Base-by-base conservation (phyloP, 148 eudicot genomes). In the Amaranthus hypochondriacus region DNA sequence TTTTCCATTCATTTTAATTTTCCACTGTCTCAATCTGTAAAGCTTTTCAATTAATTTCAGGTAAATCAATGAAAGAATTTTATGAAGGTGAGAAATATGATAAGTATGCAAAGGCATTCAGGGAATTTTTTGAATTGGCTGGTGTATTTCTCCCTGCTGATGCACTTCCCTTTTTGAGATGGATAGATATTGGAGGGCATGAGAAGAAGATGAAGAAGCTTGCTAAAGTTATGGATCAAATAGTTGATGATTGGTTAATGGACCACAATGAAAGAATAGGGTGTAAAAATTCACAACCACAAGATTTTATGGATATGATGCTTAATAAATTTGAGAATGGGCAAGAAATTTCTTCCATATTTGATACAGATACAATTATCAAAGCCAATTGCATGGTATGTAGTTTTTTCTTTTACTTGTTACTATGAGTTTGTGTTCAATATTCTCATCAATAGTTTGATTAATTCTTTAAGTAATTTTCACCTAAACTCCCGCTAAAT, bases 121-220 rank as follows among this genome's bases (percentile, higher is more conserved):
- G 73, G 75, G 69, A 73, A 9, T 83, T 72, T 48, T 77, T 76
- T 43, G 73, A 71, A 4, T 64, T 75, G 56, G 78, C 69, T 14
- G 73, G 69, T 6, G 51, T 57, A 3, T 76, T 76, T 61, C 69
- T 76, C 46, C 73, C 72, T 72, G 75, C 61, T 15, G 85, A 83
- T 48, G 78, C 70, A 9, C 7, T 69, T 9, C 85, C 85, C 0
- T 76, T 68, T 58, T 43, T 83, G n/a, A 62, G 76, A 39, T 76
- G 78, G 80, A 65, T 83, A 0, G 85, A 83, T 12, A 73, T 83
- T 0, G 85, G 85, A 18, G 85, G 85, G 7, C 64, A 73, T 44
- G 80, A 79, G 69, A 82, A 78, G 58, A 53, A 53, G 13, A 82
- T 82, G 74, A 82, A 72, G n/a, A 73, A 48, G 28, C 18, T 56